Evolutionary conservation across 345 rosid species (phyloP), one percentile per base, ranked within the genome.

Genomic region (Gossypium longicalyx): DNA sequence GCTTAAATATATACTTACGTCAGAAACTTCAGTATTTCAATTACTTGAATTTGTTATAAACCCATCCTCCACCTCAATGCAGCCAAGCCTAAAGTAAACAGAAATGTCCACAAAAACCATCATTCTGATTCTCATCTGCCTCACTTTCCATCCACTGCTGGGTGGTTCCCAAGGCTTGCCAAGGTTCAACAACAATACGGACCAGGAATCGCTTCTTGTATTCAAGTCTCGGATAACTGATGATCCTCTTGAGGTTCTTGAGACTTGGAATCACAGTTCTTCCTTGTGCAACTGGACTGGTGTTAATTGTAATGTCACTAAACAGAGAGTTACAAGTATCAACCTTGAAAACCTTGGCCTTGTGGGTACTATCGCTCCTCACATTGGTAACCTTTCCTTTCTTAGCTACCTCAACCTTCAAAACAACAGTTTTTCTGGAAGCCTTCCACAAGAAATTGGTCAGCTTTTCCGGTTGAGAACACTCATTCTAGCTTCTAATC

Each of bases 371-470:
- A 41, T 75, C 15, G 44, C 73, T 43, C 73, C 78, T 15, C 48
- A 67, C n/a, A 29, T 75, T 2, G 73, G 78, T 12, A 75, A 75
- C 73, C 73, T 75, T 0, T 67, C 73, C 0, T 75, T 75, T 27
- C 78, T 67, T 17, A 56, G 1, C 8, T 57, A 34, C 9, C 16
- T 75, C 16, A 43, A 56, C 23, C 73, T 75, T 16, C 56, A 75
- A 57, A 75, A 67, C 47, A 75, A 75, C 73, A 56, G 47, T 44
- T 44, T 75, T n/a, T 10, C 6, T 43, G 67, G 73, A 0, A 43
- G n/a, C 12, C 1, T 75, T 16, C 72, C 77, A 0, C 22, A 0
- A 0, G 71, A 75, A 41, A 19, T 67, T 0, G 54, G 72, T 19
- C 49, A 23, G 38, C 53, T 66, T 38, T 53, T 41, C 4, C 71